Evolutionary conservation across 164 flowering plant genomes (phyloP), one percentile per base, ranked within the genome.

Genomic region (Annona squamosa): DNA sequence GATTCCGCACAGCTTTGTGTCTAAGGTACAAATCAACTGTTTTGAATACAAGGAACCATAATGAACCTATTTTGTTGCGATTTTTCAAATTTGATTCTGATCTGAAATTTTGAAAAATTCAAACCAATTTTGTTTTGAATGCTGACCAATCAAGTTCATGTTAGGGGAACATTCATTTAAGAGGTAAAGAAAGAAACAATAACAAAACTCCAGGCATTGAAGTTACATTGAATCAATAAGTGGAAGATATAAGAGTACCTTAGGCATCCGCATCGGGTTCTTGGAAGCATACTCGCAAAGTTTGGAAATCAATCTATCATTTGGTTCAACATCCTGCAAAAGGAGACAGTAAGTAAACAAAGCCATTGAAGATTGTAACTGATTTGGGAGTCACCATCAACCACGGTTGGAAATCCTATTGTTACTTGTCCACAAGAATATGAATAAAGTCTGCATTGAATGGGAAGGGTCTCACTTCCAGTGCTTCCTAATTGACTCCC

Each of bases 201-300:
- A 52, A 52, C 13, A 16, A 52, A 5, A 52, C 18, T 63, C 65
- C 65, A 63, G 18, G 18, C 37, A n/a, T 6, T 13, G 68, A 61
- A 71, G 46, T 26, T n/a, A 9, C n/a, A 45, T 43, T 12, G 4
- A 17, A 45, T 45, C 47, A 72, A 18, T 6, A 57, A 62, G 48
- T 3, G 13, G 59, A 16, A 48, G 69, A 42, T 26, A 1, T 37
- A 45, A 7, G 42, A 69, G 64, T 73, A 86, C 97, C 94, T 89
- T 84, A 12, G 97, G 97, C 63, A 90, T 86, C 62, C 96, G 86
- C 75, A 92, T 73, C 43, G 94, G 91, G 70, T 92, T 92, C 79
- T 82, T 92, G 3, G 87, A 85, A 72, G 89, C 94, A 82, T 92
- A 92, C 47, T 90, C 92, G 77, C 97, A 89, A 10, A 92, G 89